phyloP scores from a whole-genome alignment of 495 filamentous ascomycete species.

The Physcia stellaris region DNA sequence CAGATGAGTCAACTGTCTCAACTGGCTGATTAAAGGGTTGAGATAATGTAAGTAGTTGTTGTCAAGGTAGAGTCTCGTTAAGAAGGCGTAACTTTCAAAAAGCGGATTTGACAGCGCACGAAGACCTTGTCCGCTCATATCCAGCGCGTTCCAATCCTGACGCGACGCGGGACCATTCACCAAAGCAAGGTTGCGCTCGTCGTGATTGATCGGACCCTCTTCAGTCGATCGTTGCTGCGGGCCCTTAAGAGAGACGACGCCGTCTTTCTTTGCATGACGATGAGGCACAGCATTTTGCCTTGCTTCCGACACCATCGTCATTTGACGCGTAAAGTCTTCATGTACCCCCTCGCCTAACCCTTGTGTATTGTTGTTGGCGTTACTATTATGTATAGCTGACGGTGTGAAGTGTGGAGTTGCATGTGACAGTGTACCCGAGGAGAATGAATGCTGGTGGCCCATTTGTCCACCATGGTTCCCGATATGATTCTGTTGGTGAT shows the following conservation, averaged over 20 bases:
- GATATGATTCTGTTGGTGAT: constrained; percentile 45
- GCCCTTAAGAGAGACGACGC: constrained; percentile 46
- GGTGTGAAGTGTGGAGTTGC: constrained; percentile 65
- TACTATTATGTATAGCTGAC: constrained; percentile 64
- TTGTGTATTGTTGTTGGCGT: constrained; percentile 38
- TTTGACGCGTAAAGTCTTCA: constrained; percentile 82
- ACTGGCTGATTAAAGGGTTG: constrained; percentile 61
- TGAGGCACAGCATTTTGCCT: constrained; percentile 51
- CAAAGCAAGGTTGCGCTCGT: constrained; percentile 46
- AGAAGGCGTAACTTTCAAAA: constrained; percentile 68
- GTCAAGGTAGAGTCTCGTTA: constrained; percentile 80
- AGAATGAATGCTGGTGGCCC: constrained; percentile 68
- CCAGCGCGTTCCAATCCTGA: constrained; percentile 81
- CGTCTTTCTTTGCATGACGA: constrained; percentile 34
- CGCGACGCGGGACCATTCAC: constrained; percentile 44
- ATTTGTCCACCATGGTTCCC: constrained; percentile 31
- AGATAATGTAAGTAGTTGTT: constrained; percentile 74
- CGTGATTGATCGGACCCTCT: constrained; percentile 39
- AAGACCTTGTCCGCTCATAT: constrained; percentile 87
- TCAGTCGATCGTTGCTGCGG: constrained; percentile 42
- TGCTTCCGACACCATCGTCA: constrained; percentile 62
- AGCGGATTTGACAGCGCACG: constrained; percentile 63
- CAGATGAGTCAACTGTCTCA: constrained; percentile 64
- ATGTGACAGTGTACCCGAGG: constrained; percentile 57
- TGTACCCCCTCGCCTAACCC: constrained; percentile 47